These are phyloP conservation scores for Discostella stelligeroides DNA, from an alignment of 108 stramenopile species.

Conservation along the genomic window DNA sequence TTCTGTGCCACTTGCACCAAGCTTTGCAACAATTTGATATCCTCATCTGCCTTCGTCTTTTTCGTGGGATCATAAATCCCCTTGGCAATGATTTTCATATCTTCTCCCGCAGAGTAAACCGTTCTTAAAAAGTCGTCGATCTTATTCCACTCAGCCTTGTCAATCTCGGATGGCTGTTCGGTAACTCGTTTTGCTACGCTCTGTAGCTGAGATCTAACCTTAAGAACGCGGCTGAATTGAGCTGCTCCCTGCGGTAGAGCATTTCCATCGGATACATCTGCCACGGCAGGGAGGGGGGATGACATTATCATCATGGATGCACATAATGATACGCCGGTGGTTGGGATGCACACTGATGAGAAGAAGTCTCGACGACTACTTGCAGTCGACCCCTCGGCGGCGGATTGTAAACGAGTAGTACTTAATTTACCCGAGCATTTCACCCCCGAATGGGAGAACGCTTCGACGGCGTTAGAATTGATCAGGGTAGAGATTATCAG, in stretches of 20 bases:
- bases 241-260: slow-evolving; percentile 67
- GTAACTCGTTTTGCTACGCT: slow-evolving; percentile 58
- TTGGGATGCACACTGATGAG: slow-evolving; percentile 21
- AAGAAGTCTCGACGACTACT: slow-evolving; percentile 39
- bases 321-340: slow-evolving; percentile 5
- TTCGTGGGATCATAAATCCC: slow-evolving; percentile 53
- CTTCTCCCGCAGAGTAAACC: slow-evolving; percentile 64
- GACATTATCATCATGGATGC: slow-evolving; percentile 2
- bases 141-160: slow-evolving; percentile 76
- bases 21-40: slow-evolving; percentile 61
- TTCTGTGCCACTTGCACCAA: slow-evolving; percentile 68
- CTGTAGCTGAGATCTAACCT: slow-evolving; percentile 61
- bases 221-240: slow-evolving; percentile 71
- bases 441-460: background rate
- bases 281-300: slow-evolving; percentile 28
- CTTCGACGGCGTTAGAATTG: slow-evolving; percentile 4
- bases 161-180: slow-evolving; percentile 55
- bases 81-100: slow-evolving; percentile 71
- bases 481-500: slow-evolving; percentile 13
- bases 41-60: slow-evolving; percentile 55
- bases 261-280: slow-evolving; percentile 68
- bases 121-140: slow-evolving; percentile 66
- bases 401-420: slow-evolving; percentile 3
- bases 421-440: slow-evolving; percentile 5
- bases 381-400: background rate